phyloP scores from a whole-genome alignment of 192 early-diverging fungal species.

The Geosiphon pyriformis region DNA sequence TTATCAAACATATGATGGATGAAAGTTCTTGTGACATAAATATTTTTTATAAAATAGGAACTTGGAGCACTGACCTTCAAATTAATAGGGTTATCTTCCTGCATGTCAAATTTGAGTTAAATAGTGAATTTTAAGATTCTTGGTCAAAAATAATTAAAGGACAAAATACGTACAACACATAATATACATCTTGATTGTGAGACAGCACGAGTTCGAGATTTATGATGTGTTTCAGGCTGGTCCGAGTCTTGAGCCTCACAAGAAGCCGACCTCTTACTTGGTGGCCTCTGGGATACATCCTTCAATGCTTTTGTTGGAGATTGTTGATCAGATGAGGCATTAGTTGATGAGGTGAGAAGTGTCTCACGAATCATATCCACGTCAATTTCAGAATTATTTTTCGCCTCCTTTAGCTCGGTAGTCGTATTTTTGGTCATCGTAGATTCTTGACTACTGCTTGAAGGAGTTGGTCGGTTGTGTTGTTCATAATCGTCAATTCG shows the following conservation, averaged over 20 bases:
- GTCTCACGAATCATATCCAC: too few relatives aligned
- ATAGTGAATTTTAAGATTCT: too few relatives aligned
- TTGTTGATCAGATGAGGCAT: too few relatives aligned
- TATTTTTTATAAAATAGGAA: neutral
- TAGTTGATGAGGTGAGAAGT: too few relatives aligned
- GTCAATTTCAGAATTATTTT: too few relatives aligned
- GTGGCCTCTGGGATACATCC: too few relatives aligned
- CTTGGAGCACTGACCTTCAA: constrained; percentile 29
- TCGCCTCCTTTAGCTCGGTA: too few relatives aligned
- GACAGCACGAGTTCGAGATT: neutral
- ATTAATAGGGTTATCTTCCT: constrained; percentile 54
- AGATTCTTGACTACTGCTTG: neutral
- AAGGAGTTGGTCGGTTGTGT: neutral
- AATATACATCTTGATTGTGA: constrained; percentile 4
- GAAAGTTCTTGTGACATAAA: neutral
- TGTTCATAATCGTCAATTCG: constrained; percentile 12
- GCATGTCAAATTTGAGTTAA: constrained; percentile 25
- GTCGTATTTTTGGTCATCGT: too few relatives aligned
- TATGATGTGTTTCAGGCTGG: neutral
- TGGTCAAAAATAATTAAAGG: too few relatives aligned
- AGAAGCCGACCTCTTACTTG: neutral
- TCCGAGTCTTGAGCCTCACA: neutral
- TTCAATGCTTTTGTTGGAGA: too few relatives aligned
- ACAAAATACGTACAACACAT: too few relatives aligned
- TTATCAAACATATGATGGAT: too few relatives aligned